Evolutionary conservation across 2,329 filamentous ascomycete genomes (phyloP).

Genomic region (Corynespora cassiicola): DNA sequence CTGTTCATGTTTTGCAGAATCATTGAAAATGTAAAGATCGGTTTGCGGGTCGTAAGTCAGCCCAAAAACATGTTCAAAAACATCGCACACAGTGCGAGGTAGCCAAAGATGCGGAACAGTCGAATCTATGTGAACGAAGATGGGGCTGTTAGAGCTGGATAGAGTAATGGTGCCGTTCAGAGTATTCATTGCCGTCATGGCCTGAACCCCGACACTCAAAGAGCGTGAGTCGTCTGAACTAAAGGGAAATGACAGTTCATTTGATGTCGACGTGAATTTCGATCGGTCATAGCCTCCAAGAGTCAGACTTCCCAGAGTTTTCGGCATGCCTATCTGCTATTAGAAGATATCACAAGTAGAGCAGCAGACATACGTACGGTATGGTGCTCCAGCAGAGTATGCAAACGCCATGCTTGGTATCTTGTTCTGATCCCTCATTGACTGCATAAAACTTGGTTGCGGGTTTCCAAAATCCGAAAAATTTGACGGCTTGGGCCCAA

Average conservation of each 20-base stretch:
- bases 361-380: too few species aligned
- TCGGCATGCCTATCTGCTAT: too few species aligned
- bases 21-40: constrained; percentile 44
- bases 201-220: constrained; percentile 23
- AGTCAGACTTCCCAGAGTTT: constrained; percentile 35
- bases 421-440: constrained; percentile 9
- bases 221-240: constrained; percentile 23
- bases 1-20: constrained; percentile 28
- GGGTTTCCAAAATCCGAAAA: constrained; percentile 16
- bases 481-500: constrained; percentile 12
- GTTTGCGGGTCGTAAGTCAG: constrained; percentile 40
- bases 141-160: constrained; percentile 25
- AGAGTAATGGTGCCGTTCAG: constrained; percentile 25
- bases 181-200: constrained; percentile 23
- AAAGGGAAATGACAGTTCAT: constrained; percentile 28
- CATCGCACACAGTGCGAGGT: constrained; percentile 39
- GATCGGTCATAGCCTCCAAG: constrained; percentile 48
- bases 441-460: constrained; percentile 9
- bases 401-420: constrained; percentile 28
- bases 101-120: constrained; percentile 47
- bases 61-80: constrained; percentile 44
- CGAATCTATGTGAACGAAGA: constrained; percentile 42
- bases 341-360: too few species aligned
- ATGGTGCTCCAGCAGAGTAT: constrained; percentile 29
- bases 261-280: constrained; percentile 28